Evolutionary conservation across 2,329 filamentous ascomycete genomes (phyloP), one percentile per base, ranked within the genome.

Genomic region (Aureobasidium mangrovei): DNA sequence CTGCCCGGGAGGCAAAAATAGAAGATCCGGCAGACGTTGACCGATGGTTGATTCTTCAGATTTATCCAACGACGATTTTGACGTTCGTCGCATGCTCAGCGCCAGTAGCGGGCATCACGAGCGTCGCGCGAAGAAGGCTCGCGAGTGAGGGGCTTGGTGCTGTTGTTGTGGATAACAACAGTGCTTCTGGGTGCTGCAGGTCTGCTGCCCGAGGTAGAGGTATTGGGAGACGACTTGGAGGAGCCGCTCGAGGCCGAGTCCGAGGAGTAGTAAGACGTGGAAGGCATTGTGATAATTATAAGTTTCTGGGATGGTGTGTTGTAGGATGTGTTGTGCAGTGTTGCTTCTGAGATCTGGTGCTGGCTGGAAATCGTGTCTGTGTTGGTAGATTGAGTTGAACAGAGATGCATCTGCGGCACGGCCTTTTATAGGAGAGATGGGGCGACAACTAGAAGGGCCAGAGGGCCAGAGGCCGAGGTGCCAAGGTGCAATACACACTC

Each of bases 251-350:
- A 63, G 4, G 59, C 68, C 63, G 60, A 60, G 3, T 61, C 66
- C 40, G 57, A 60, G 48, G 65, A 59, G 48, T 78, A 76, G 57
- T 72, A 71, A 29, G 67, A 69, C 12, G 63, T 80, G 18, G 80
- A 84, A 64, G 68, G 81, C n/a, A 68, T 83, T 4, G 53, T 63
- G 44, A 64, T 63, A 48, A 61, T 62, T 57, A 79, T 79, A 7
- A 80, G 75, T 26, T 70, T 82, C 54, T 77, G 80, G 69, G 80
- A 83, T 61, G 69, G 66, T 29, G 80, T 82, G 59, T 18, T 18
- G 18, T 18, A 18, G 18, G 18, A 18, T 18, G 18, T 18, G 18
- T 18, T 18, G 18, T 18, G 18, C 18, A 18, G 18, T 18, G 18
- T 18, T 18, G 18, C 18, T 18, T 18, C 18, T 18, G 18, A 18